A percentile compares a stretch with the other conserved stretches of the same genome.
These are phyloP conservation scores for Grifola frondosa DNA, from an alignment of 1,284 basidiomycete species.

Conservation along the genomic window DNA sequence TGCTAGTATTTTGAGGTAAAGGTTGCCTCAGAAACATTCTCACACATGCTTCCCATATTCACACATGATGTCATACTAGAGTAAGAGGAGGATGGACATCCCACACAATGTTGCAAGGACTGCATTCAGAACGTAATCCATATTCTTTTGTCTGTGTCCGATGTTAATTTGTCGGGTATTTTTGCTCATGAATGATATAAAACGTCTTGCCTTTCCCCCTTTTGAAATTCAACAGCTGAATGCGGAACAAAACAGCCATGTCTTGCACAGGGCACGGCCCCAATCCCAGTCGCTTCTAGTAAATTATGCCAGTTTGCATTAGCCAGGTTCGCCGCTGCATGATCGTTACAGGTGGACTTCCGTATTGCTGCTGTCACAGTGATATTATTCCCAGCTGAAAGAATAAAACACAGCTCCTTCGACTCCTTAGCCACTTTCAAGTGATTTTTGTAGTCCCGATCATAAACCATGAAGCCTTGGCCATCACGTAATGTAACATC, in stretches of 20 bases:
- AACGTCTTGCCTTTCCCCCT: constrained; percentile 17
- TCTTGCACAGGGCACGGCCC: constrained; percentile 17
- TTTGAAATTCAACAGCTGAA: constrained; percentile 19
- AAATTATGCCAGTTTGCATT: constrained; percentile 1
- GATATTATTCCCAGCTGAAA: too few relatives aligned
- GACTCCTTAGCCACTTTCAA: background rate
- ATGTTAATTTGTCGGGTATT: too few relatives aligned
- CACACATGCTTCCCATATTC: too few relatives aligned
- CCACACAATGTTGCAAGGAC: background rate
- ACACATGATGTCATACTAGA: constrained; percentile 8
- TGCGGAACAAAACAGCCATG: constrained; percentile 22
- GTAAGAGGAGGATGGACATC: background rate
- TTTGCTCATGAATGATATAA: background rate
- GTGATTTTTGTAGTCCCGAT: background rate
- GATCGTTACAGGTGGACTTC: constrained; percentile 2
- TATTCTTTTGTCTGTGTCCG: constrained; percentile 20
- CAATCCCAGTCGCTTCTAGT: constrained; percentile 14
- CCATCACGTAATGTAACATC: constrained; percentile 2
- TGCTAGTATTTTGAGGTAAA: too few relatives aligned
- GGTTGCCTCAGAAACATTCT: too few relatives aligned
- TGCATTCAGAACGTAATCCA: constrained; percentile 18
- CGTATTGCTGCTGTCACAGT: too few relatives aligned
- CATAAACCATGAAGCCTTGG: background rate
- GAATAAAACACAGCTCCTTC: background rate
- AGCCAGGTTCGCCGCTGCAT: constrained; percentile 8